A percentile compares a stretch with the other conserved stretches of the same genome.
phyloP scores from a whole-genome alignment of 2,329 filamentous ascomycete species.

The Madurella mycetomatis region DNA sequence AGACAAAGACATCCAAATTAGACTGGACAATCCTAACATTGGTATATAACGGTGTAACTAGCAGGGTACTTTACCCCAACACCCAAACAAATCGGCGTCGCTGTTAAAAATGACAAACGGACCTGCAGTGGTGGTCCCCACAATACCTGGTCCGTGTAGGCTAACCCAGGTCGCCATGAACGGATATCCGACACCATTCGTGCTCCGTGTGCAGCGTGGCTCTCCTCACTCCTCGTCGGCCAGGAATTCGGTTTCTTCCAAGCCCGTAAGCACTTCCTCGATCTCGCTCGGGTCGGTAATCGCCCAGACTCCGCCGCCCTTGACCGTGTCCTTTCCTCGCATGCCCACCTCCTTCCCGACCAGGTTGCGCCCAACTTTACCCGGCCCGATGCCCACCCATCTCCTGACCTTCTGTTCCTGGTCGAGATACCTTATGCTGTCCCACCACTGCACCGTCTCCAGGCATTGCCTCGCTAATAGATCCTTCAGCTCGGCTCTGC shows the following conservation, averaged over 20 bases:
- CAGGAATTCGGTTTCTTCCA: conserved; percentile 60
- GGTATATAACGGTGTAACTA: too few species aligned
- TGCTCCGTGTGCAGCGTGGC: too few species aligned
- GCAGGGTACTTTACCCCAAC: too few species aligned
- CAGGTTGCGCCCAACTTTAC: conserved; percentile 87
- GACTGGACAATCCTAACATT: too few species aligned
- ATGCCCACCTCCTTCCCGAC: conserved; percentile 95
- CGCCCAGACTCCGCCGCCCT: conserved; percentile 89
- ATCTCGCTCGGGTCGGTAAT: conserved; percentile 76
- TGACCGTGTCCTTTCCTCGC: conserved; percentile 69
- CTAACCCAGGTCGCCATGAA: neutral
- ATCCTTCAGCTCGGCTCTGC: conserved; percentile 70
- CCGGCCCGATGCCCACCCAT: conserved; percentile 90
- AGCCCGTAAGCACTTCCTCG: conserved; percentile 59
- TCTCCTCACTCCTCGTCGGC: conserved; percentile 41
- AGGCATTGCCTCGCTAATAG: conserved; percentile 75
- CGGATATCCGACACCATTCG: too few species aligned
- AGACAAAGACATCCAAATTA: too few species aligned
- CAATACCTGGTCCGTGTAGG: neutral
- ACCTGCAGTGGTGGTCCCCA: neutral
- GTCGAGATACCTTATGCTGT: conserved; percentile 84
- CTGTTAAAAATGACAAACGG: neutral
- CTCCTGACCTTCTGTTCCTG: conserved; percentile 74
- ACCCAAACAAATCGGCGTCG: too few species aligned
- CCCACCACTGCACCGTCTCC: conserved; percentile 95